A percentile compares a stretch with the other conserved stretches of the same genome.
phyloP scores from a whole-genome alignment of 164 flowering plant genomes.

The Piper betle region DNA sequence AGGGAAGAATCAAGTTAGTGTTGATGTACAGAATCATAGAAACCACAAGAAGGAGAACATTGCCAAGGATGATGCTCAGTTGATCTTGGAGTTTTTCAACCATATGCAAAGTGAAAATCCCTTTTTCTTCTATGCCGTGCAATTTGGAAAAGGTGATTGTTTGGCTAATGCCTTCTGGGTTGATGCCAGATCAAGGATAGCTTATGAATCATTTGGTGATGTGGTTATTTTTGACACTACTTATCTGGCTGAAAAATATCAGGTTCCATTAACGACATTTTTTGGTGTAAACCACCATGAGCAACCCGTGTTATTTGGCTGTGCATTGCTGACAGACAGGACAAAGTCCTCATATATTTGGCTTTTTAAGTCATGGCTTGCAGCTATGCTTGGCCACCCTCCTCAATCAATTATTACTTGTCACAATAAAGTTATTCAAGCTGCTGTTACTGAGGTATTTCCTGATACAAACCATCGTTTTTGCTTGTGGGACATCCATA shows the following conservation, averaged over 20 bases:
- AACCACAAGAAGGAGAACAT: neutral
- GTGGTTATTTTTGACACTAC: slow-evolving; percentile 2
- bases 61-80: slow-evolving; percentile 4
- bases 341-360: slow-evolving; percentile 42
- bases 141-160: slow-evolving; percentile 5
- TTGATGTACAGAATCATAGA: neutral
- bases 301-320: slow-evolving; percentile 45
- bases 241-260: slow-evolving; percentile 1
- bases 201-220: slow-evolving; percentile 3
- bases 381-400: slow-evolving; percentile 26
- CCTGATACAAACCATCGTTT: slow-evolving; percentile 48
- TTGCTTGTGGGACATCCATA: slow-evolving; percentile 41
- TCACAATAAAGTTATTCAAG: slow-evolving; percentile 31
- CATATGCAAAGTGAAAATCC: slow-evolving; percentile 8
- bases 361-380: slow-evolving; percentile 53
- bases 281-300: slow-evolving; percentile 64
- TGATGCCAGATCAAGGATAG: slow-evolving; percentile 4
- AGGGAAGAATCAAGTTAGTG: too few relatives aligned
- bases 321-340: slow-evolving; percentile 56
- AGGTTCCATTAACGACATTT: slow-evolving; percentile 3
- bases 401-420: slow-evolving; percentile 60
- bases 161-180: slow-evolving; percentile 3
- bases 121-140: slow-evolving; percentile 7
- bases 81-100: slow-evolving; percentile 5
- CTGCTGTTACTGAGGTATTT: slow-evolving; percentile 42